Evolutionary conservation across 202 grass and related monocot species (phyloP).

Genomic region (Brachypodium distachyon): DNA sequence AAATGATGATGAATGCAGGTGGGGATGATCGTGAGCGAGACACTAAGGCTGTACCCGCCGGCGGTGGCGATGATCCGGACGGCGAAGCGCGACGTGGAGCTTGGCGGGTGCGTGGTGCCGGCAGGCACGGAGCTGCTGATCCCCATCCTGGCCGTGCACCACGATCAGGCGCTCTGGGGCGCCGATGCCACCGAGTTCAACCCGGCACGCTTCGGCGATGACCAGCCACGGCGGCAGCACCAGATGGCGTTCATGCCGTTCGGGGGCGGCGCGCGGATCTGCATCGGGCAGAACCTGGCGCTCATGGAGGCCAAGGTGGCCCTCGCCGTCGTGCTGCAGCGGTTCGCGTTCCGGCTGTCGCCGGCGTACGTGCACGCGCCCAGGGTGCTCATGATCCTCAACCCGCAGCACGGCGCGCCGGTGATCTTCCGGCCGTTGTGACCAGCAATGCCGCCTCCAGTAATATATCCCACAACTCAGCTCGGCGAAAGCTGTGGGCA

Average conservation of each 20-base stretch:
- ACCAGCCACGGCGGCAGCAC: not conserved
- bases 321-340: conserved; percentile 56
- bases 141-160: conserved; percentile 69
- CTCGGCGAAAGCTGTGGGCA: no score
- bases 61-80: conserved; percentile 61
- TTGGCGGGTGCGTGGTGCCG: conserved; percentile 53
- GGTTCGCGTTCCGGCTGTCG: conserved; percentile 42
- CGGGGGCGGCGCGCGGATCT: conserved; percentile 45
- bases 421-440: conserved; percentile 55
- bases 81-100: conserved; percentile 47
- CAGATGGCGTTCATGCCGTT: conserved; percentile 70
- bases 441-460: not conserved
- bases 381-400: conserved; percentile 58
- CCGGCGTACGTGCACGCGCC: conserved; percentile 70
- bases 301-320: conserved; percentile 59
- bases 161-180: conserved; percentile 59
- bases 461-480: not conserved
- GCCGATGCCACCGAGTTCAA: conserved; percentile 48
- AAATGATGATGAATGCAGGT: conserved; percentile 16
- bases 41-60: conserved; percentile 63
- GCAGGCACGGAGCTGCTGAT: conserved; percentile 63
- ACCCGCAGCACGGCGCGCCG: conserved; percentile 66
- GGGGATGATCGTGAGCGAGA: conserved; percentile 62
- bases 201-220: conserved; percentile 35
- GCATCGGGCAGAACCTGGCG: conserved; percentile 80